Conservation (phyloP, 768 basidiomycete species). For the Hygrophorus pudorinus region DNA sequence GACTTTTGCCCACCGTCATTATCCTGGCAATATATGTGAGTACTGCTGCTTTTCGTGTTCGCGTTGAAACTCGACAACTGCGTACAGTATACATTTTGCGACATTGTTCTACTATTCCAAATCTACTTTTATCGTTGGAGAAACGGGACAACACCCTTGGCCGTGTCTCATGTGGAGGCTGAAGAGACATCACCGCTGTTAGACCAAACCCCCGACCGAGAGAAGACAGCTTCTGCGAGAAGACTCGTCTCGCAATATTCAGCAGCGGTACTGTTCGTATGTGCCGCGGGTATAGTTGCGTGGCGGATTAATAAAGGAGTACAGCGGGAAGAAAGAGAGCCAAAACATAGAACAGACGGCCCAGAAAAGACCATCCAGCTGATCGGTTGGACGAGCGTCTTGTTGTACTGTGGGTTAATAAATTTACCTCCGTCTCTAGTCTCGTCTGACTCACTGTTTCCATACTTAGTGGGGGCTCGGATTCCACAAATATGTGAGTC, state of each 20-base stretch:
- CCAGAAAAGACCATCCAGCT: constrained; percentile 58
- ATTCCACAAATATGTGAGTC: constrained; percentile 79
- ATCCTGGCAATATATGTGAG: constrained; percentile 80
- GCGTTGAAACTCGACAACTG: constrained; percentile 6
- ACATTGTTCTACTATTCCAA: constrained; percentile 69
- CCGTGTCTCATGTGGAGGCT: constrained; percentile 8
- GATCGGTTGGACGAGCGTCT: constrained; percentile 82
- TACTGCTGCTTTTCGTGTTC: constrained; percentile 8
- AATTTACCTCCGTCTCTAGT: constrained; percentile 9
- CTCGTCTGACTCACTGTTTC: constrained; percentile 9
- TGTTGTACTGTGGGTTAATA: constrained; percentile 60
- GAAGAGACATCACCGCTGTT: constrained; percentile 30
- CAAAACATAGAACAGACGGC: constrained; percentile 11
- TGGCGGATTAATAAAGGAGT: constrained; percentile 51
- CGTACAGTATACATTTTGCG: constrained; percentile 77
- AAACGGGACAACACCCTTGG: not conserved
- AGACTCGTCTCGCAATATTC: constrained; percentile 28
- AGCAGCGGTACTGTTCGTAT: constrained; percentile 48
- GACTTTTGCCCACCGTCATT: constrained; percentile 82
- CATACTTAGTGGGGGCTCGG: constrained; percentile 52
- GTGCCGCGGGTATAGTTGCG: constrained; percentile 50
- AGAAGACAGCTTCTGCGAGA: constrained; percentile 13
- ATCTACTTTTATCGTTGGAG: constrained; percentile 88
- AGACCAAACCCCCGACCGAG: not conserved
- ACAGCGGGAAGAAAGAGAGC: constrained; percentile 17